phyloP scores from a whole-genome alignment of 345 rosid genomes.

The Lepidium africanum region DNA sequence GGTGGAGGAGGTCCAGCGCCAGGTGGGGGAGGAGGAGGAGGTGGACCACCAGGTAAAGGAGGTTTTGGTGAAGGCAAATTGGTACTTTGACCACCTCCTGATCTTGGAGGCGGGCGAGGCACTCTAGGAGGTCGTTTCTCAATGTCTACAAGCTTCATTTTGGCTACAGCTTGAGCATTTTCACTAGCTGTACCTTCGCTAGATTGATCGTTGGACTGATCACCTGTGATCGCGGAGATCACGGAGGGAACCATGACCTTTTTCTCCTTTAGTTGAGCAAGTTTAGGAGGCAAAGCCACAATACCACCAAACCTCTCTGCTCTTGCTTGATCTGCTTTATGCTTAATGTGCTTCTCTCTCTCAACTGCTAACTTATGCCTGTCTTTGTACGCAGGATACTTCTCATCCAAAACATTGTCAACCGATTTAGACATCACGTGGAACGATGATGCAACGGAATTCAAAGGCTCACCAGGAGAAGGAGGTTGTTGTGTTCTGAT shows the following conservation, averaged over 20 bases:
- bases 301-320: slow-evolving; percentile 56
- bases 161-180: slow-evolving; percentile 44
- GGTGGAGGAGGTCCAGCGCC: slow-evolving; percentile 53
- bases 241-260: slow-evolving; percentile 1
- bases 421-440: slow-evolving; percentile 88
- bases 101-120: slow-evolving; percentile 83
- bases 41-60: slow-evolving; percentile 41
- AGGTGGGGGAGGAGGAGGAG: slow-evolving; percentile 49
- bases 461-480: slow-evolving; percentile 46
- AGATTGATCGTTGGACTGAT: slow-evolving; percentile 33
- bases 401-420: slow-evolving; percentile 66
- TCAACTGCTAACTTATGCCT: slow-evolving; percentile 86
- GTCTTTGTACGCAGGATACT: slow-evolving; percentile 89
- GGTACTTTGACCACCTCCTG: slow-evolving; percentile 30
- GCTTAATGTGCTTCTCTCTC: slow-evolving; percentile 81
- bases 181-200: slow-evolving; percentile 44
- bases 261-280: slow-evolving; percentile 74
- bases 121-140: slow-evolving; percentile 86
- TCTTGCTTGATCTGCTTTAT: slow-evolving; percentile 77
- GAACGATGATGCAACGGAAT: slow-evolving; percentile 68
- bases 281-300: slow-evolving; percentile 58
- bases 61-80: slow-evolving; percentile 35
- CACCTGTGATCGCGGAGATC: slow-evolving; percentile 31
- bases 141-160: slow-evolving; percentile 61
- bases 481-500: slow-evolving; percentile 51